A percentile compares a stretch with the other conserved stretches of the same genome.
Evolutionary conservation across 352 stramenopile genomes (phyloP).

Genomic region (Globisporangium okanoganense): DNA sequence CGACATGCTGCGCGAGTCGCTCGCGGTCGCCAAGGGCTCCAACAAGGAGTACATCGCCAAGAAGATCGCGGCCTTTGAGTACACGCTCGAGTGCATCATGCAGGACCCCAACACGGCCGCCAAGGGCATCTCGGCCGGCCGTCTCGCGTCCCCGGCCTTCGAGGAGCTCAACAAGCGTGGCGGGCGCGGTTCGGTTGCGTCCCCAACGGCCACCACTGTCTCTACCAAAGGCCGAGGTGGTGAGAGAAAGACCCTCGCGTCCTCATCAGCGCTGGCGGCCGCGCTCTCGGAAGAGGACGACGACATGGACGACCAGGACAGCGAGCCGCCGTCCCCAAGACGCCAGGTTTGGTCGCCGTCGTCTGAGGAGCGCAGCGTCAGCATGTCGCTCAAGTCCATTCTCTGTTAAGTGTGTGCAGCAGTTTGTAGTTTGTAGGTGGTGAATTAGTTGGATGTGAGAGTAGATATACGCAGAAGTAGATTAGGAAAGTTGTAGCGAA

Average conservation of each 20-base stretch:
- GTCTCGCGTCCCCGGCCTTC: conserved; percentile 48
- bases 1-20: conserved; percentile 71
- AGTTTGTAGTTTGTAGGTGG: background rate
- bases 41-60: conserved; percentile 81
- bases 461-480: background rate
- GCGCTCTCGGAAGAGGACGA: conserved; percentile 34
- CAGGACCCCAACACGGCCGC: conserved; percentile 72
- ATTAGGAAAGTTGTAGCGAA: background rate
- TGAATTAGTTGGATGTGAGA: background rate
- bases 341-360: conserved; percentile 13
- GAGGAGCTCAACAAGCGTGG: conserved; percentile 63
- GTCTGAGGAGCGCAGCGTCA: conserved; percentile 33
- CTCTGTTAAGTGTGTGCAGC: conserved; percentile 37
- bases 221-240: background rate
- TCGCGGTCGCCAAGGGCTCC: conserved; percentile 63
- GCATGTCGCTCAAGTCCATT: conserved; percentile 77
- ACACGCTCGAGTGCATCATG: conserved; percentile 81
- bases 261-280: conserved; percentile 19
- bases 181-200: conserved; percentile 27
- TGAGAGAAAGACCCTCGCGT: conserved; percentile 29
- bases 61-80: conserved; percentile 80
- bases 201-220: background rate
- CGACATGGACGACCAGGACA: conserved; percentile 15
- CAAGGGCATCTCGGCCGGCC: conserved; percentile 63
- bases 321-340: conserved; percentile 4